Evolutionary conservation across 257 asterid genomes (phyloP), one percentile per base, ranked within the genome.

Genomic region (Solanum ossicruentum): DNA sequence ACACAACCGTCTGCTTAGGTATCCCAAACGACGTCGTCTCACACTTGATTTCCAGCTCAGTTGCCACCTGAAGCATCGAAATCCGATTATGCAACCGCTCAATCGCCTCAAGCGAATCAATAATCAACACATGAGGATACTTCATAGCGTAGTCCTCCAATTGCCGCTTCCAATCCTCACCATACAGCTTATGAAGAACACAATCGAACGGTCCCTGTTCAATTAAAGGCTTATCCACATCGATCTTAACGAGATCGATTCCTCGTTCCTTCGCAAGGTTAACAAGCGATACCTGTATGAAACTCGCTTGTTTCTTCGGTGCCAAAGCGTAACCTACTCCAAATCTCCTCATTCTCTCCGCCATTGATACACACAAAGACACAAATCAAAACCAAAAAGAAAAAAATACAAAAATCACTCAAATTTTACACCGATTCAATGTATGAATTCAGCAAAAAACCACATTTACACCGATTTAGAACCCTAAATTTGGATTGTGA

Each of bases 271-370:
- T 85, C 67, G 97, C 94, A 10, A 86, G 89, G 60, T 90, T 89
- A 57, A 94, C 85, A 17, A 94, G 89, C 17, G 98, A 91, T 60
- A 51, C 81, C 57, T 91, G 97, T 28, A 94, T 85, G 86, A 94
- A 94, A 84, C 97, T 93, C 12, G 94, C 92, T 84, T 90, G 93
- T 85, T 94, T 94, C 91, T 94, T 93, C 61, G 95, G 89, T 47
- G 95, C 97, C 90, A 94, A 87, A 28, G 98, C 98, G 86, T 94
- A 94, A 5, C 97, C 98, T 47, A 94, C 92, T 47, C 90, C 85
- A 56, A 88, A 93, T 85, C 93, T 87, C 79, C 89, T 86, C 85
- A 82, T 85, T 86, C 84, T 72, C 85, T 85, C 94, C 92, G 86
- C 86, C 91, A 89, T 89, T 85, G 58, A 26, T 71, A 77, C 43